These are phyloP conservation scores for Raffaelea arxii DNA, from an alignment of 2,329 filamentous ascomycete genomes.

Conservation along the genomic window DNA sequence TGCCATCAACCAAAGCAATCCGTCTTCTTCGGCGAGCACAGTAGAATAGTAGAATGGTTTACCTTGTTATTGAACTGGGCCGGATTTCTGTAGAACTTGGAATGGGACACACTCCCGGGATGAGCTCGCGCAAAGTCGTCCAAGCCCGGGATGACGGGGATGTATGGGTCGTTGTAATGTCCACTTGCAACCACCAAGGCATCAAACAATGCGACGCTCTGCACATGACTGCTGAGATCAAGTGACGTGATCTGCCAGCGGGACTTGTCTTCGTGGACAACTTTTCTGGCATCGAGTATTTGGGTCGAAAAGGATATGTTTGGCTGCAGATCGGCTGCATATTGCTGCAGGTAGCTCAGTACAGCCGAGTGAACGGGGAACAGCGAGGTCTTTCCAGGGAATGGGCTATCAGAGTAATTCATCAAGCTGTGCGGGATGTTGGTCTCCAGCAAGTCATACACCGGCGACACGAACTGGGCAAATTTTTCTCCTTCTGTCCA, in stretches of 20 bases:
- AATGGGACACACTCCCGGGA: conserved; percentile 50
- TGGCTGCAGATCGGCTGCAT: conserved; percentile 48
- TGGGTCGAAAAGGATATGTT: conserved; percentile 53
- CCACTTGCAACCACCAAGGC: conserved; percentile 54
- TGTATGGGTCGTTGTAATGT: conserved; percentile 54
- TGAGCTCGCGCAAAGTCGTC: conserved; percentile 43
- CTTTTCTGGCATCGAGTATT: conserved; percentile 34
- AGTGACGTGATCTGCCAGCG: neutral
- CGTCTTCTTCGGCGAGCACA: neutral
- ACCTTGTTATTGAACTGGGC: conserved; percentile 18
- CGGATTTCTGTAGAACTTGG: conserved; percentile 62
- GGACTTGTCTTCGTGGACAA: neutral
- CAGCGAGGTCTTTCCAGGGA: conserved; percentile 47
- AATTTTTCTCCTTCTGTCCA: conserved; percentile 4
- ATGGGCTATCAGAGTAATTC: conserved; percentile 55
- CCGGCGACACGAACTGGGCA: conserved; percentile 54
- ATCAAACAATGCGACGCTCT: conserved; percentile 36
- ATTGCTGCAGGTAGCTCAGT: conserved; percentile 54
- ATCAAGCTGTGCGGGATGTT: conserved; percentile 68
- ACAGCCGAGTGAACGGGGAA: conserved; percentile 59
- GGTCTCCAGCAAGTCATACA: conserved; percentile 63
- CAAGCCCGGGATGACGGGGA: conserved; percentile 52
- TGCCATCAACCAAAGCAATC: too few species aligned
- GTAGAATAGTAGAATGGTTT: neutral
- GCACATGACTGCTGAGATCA: conserved; percentile 18